Conservation (phyloP, 2,329 filamentous ascomycete species). For the Metarhizium rileyi region DNA sequence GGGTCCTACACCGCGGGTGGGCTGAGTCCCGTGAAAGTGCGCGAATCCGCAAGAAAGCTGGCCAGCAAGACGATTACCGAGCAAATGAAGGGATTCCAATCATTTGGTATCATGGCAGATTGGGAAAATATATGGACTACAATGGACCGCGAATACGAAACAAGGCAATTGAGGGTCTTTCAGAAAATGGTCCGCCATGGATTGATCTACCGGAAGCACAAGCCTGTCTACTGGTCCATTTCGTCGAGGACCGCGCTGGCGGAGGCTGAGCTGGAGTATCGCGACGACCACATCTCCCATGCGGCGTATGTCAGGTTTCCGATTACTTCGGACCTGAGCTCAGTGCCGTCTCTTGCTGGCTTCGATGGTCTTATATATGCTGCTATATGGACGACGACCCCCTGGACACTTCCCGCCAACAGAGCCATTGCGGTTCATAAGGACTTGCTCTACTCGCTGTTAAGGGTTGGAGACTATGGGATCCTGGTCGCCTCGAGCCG, state of each 20-base stretch:
- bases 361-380: constrained; percentile 51
- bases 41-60: constrained; percentile 53
- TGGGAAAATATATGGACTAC: constrained; percentile 72
- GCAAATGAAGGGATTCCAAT: constrained; percentile 65
- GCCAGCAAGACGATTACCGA: constrained; percentile 58
- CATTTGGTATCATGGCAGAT: constrained; percentile 70
- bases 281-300: constrained; percentile 60
- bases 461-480: constrained; percentile 46
- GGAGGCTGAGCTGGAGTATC: constrained; percentile 78
- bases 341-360: constrained; percentile 24
- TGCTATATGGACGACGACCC: constrained; percentile 98
- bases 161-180: constrained; percentile 66
- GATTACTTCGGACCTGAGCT: constrained; percentile 35
- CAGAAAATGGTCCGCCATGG: constrained; percentile 63
- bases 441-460: constrained; percentile 62
- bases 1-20: constrained; percentile 38
- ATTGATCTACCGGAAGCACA: constrained; percentile 67
- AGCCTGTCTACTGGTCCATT: constrained; percentile 81
- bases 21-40: constrained; percentile 47
- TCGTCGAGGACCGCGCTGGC: constrained; percentile 71
- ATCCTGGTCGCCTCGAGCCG: constrained; percentile 65
- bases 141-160: constrained; percentile 67
- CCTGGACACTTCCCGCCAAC: constrained; percentile 94
- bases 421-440: constrained; percentile 74
- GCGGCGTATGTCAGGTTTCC: constrained; percentile 77